phyloP scores from a whole-genome alignment of 2,329 filamentous ascomycete species.

The Ophiostoma triangulosporum region DNA sequence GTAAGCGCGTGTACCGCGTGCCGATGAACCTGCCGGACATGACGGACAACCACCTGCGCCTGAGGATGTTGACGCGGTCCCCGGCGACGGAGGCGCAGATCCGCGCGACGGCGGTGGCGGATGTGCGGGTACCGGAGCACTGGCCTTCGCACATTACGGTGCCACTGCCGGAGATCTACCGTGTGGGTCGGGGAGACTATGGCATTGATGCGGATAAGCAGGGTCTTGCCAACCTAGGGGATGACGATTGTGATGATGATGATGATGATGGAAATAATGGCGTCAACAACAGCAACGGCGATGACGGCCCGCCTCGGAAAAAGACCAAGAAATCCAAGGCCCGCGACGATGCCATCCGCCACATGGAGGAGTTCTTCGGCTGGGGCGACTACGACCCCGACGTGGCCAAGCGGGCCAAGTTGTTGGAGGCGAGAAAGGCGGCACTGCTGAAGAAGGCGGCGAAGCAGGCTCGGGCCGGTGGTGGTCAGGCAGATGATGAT shows the following conservation, averaged over 20 bases:
- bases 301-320: not conserved
- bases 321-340: not conserved
- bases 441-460: not conserved
- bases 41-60: not conserved
- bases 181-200: not conserved
- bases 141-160: not conserved
- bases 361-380: not conserved
- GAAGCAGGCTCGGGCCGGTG: no score
- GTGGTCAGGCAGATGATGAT: not conserved
- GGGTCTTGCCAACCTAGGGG: not conserved
- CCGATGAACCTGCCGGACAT: conserved; percentile 9
- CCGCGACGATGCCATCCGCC: not conserved
- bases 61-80: not conserved
- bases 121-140: not conserved
- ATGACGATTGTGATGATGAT: not conserved
- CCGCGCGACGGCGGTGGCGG: not conserved
- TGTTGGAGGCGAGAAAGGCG: not conserved
- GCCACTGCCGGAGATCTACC: not conserved
- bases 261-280: not conserved
- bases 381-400: not conserved
- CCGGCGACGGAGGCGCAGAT: not conserved
- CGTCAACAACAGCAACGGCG: not conserved
- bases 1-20: conserved; percentile 8
- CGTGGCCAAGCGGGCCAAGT: not conserved
- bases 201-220: not conserved